A percentile compares a stretch with the other conserved stretches of the same genome.
Evolutionary conservation across 495 filamentous ascomycete genomes (phyloP).

Genomic region (Neurospora sp.): DNA sequence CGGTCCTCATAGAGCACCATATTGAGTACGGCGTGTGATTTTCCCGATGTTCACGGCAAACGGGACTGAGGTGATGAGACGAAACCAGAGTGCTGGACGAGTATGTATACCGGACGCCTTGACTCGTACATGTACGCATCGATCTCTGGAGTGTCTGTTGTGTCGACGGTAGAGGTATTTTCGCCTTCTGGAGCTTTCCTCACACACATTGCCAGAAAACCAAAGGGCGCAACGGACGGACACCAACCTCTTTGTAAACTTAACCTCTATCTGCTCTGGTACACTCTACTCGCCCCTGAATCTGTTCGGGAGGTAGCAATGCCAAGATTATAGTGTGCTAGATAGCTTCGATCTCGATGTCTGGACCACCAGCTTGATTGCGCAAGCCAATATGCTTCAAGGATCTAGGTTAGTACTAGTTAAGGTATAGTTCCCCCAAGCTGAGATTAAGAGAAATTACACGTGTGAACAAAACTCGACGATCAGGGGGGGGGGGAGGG

Average conservation of each 20-base stretch:
- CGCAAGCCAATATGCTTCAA: neutral
- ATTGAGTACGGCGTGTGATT: neutral
- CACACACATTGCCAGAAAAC: neutral
- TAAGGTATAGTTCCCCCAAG: neutral
- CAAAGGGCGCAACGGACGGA: neutral
- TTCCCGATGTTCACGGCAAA: neutral
- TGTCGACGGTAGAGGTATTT: neutral
- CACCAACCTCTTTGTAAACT: neutral
- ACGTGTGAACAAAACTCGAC: neutral
- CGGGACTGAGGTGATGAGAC: neutral
- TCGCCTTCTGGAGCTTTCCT: neutral
- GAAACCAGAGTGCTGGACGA: neutral
- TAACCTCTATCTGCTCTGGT: neutral
- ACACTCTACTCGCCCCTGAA: neutral
- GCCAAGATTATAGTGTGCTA: neutral
- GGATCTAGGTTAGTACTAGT: neutral
- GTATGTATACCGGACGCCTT: neutral
- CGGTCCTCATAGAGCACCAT: neutral
- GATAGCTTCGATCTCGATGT: neutral
- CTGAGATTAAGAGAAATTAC: neutral
- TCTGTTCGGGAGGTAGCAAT: neutral
- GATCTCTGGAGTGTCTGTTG: too few relatives aligned
- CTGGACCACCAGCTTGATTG: neutral
- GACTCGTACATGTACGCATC: too few relatives aligned
- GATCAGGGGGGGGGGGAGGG: neutral